phyloP scores from a whole-genome alignment of 1,139 yeast species.

The Lodderomyces oxycetoniae region DNA sequence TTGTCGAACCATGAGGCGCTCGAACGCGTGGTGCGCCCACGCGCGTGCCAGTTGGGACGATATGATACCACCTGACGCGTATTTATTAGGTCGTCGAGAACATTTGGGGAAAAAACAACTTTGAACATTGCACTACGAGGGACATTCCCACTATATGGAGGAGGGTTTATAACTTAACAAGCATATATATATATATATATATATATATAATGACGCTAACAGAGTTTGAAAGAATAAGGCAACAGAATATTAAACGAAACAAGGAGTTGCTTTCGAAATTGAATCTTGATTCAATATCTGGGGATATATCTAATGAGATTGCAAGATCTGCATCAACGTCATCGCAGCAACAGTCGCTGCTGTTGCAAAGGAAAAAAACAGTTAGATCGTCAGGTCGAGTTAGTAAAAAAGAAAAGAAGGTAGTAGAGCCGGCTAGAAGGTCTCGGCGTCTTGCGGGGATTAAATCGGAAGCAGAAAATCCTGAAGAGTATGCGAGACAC shows the following conservation, averaged over 20 bases:
- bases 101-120: too few relatives aligned
- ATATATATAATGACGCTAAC: conserved; percentile 36
- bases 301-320: conserved; percentile 28
- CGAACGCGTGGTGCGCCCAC: too few relatives aligned
- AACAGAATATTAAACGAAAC: conserved; percentile 46
- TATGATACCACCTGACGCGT: too few relatives aligned
- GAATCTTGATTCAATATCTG: conserved; percentile 32
- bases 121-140: too few relatives aligned
- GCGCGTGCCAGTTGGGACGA: too few relatives aligned
- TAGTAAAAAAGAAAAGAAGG: conserved; percentile 18
- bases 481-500: conserved; percentile 31
- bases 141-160: too few relatives aligned
- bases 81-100: too few relatives aligned
- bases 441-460: conserved; percentile 68
- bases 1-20: too few relatives aligned
- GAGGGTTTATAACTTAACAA: too few relatives aligned
- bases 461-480: conserved; percentile 33
- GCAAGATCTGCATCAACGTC: conserved; percentile 7
- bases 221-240: conserved; percentile 67
- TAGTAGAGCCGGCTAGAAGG: conserved; percentile 50
- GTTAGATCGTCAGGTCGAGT: conserved; percentile 15
- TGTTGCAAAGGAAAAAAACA: conserved; percentile 10
- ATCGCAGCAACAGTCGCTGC: conserved; percentile 15
- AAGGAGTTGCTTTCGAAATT: conserved; percentile 35
- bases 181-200: too few relatives aligned